These are phyloP conservation scores for Candida ovalis DNA, from an alignment of 805 yeast genomes.

Conservation along the genomic window DNA sequence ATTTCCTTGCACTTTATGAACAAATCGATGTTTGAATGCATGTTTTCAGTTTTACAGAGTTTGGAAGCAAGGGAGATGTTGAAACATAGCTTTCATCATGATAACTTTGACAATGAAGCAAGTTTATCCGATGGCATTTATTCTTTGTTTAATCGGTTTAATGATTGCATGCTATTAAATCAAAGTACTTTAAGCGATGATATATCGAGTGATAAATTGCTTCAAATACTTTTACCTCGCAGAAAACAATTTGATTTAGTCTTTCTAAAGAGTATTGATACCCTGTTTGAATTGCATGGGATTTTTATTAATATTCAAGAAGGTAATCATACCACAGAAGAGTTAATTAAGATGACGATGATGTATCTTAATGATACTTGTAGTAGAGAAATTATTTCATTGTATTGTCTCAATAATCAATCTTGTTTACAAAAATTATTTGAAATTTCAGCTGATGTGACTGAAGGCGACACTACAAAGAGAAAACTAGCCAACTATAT, in stretches of 20 bases:
- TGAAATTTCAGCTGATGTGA: conserved; percentile 14
- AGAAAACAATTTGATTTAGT: conserved; percentile 3
- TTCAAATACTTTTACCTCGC: conserved; percentile 9
- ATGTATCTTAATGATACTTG: conserved; percentile 11
- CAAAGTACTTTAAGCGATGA: conserved; percentile 21
- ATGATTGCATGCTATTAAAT: conserved; percentile 16
- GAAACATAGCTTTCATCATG: conserved; percentile 6
- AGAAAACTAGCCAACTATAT: conserved; percentile 24
- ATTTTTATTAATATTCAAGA: conserved; percentile 1
- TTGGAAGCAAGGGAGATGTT: conserved; percentile 10
- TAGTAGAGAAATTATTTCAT: conserved; percentile 16
- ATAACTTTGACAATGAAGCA: not conserved
- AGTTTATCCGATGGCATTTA: conserved; percentile 7
- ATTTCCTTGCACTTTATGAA: conserved; percentile 21
- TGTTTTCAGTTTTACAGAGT: conserved; percentile 7
- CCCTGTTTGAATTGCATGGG: conserved; percentile 5
- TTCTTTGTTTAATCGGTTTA: conserved; percentile 19
- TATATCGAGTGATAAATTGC: conserved; percentile 4
- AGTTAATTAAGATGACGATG: conserved; percentile 1
- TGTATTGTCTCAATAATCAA: conserved; percentile 13
- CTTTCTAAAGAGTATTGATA: conserved; percentile 6
- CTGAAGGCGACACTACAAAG: conserved; percentile 16
- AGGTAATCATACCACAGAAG: conserved; percentile 1
- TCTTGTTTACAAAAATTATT: conserved; percentile 21
- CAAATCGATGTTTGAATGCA: conserved; percentile 12